Conservation (phyloP, 176 grass and related monocot genomes). For the Paspalum notatum region DNA sequence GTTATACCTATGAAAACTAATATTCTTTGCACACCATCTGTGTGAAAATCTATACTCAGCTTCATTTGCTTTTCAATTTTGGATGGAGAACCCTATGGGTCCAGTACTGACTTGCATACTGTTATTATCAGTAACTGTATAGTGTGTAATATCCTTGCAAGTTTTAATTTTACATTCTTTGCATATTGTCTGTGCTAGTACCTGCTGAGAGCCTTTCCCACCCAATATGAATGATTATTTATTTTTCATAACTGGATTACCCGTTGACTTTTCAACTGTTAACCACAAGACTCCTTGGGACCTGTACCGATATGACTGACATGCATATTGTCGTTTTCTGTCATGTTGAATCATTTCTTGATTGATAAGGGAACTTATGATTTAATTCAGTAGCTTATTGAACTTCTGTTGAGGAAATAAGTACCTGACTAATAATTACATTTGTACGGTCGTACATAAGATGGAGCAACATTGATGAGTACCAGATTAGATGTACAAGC, state of each 20-base stretch:
- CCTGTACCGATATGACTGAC: background rate
- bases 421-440: slow-evolving; percentile 22
- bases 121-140: background rate
- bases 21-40: background rate
- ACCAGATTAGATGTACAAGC: slow-evolving; percentile 79
- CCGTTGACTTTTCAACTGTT: slow-evolving; percentile 25
- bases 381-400: slow-evolving; percentile 31
- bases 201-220: background rate
- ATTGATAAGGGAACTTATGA: background rate
- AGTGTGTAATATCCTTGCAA: background rate
- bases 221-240: background rate
- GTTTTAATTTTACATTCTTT: slow-evolving; percentile 1
- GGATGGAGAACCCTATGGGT: background rate
- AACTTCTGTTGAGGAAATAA: slow-evolving; percentile 6
- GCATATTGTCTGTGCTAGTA: slow-evolving; percentile 8
- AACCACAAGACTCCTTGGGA: background rate
- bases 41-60: background rate
- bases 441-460: slow-evolving; percentile 44
- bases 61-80: slow-evolving; percentile 13
- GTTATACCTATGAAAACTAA: background rate
- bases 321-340: slow-evolving; percentile 17
- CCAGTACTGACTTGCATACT: background rate
- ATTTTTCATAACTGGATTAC: slow-evolving; percentile 19
- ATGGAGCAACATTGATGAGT: slow-evolving; percentile 81
- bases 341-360: background rate